These are phyloP conservation scores for Spergularia marina DNA, from an alignment of 148 eudicot species.

Conservation along the genomic window DNA sequence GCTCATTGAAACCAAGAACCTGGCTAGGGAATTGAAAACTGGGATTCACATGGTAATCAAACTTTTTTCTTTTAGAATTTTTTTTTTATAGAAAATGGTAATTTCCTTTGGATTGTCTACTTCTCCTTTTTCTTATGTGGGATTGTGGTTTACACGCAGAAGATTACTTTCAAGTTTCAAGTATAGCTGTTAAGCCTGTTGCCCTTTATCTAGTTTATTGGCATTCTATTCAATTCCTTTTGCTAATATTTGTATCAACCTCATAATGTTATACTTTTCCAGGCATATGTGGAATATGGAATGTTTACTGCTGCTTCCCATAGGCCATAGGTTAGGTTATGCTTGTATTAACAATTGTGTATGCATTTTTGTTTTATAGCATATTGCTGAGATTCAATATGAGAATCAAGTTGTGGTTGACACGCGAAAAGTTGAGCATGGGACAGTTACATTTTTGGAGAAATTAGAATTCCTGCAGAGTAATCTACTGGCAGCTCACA, in stretches of 20 bases:
- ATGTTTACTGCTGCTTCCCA: too few relatives aligned
- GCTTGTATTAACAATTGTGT: neutral
- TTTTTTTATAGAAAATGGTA: too few relatives aligned
- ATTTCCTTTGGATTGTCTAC: neutral
- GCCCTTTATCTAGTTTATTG: neutral
- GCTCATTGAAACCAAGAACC: constrained; percentile 62
- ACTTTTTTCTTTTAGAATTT: neutral
- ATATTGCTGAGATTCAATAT: constrained; percentile 82
- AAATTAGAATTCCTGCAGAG: constrained; percentile 57
- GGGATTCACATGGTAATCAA: constrained; percentile 86
- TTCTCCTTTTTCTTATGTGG: too few relatives aligned
- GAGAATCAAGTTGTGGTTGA: constrained; percentile 73
- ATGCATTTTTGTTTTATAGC: constrained; percentile 37
- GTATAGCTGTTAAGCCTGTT: neutral
- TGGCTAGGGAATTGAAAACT: constrained; percentile 64
- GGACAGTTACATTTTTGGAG: constrained; percentile 80
- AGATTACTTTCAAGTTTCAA: neutral
- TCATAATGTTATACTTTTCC: neutral
- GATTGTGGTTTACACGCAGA: too few relatives aligned
- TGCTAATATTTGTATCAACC: neutral
- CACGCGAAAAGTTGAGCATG: constrained; percentile 67
- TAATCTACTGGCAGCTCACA: constrained; percentile 86
- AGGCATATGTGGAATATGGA: too few relatives aligned
- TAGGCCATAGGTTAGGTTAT: neutral
- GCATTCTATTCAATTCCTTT: too few relatives aligned